phyloP scores from a whole-genome alignment of 2,329 filamentous ascomycete species.

The Monosporascus sp. region DNA sequence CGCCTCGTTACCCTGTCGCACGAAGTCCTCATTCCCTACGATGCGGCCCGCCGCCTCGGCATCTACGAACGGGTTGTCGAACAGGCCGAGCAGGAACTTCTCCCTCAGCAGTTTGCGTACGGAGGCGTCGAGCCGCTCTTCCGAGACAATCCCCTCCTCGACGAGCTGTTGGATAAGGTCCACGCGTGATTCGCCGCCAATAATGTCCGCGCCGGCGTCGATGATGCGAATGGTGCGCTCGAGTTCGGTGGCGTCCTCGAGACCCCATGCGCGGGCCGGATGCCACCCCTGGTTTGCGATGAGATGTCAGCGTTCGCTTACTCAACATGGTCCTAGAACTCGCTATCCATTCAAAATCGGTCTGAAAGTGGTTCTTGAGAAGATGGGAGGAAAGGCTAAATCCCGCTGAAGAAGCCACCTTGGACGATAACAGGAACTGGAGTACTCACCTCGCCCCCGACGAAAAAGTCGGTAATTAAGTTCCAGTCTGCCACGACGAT shows the following conservation, averaged over 20 bases:
- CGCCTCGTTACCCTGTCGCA: conserved; percentile 29
- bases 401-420: too few species aligned
- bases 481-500: conserved; percentile 50
- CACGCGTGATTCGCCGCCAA: conserved; percentile 43
- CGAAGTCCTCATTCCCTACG: conserved; percentile 40
- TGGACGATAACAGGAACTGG: too few species aligned
- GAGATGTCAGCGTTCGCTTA: background rate
- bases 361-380: too few species aligned
- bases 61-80: conserved; percentile 46
- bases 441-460: too few species aligned
- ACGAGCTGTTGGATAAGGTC: conserved; percentile 44
- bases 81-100: conserved; percentile 47
- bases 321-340: too few species aligned
- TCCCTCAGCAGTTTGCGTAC: conserved; percentile 41
- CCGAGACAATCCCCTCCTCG: conserved; percentile 31
- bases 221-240: conserved; percentile 39
- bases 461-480: conserved; percentile 37
- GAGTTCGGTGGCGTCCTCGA: conserved; percentile 37
- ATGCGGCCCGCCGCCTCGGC: conserved; percentile 32
- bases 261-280: conserved; percentile 44
- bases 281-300: conserved; percentile 30
- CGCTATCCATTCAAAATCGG: too few species aligned
- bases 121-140: conserved; percentile 39
- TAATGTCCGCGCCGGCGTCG: conserved; percentile 46
- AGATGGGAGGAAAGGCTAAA: too few species aligned